Evolutionary conservation across 805 yeast genomes (phyloP).

Genomic region (Metschnikowia cubensis): DNA sequence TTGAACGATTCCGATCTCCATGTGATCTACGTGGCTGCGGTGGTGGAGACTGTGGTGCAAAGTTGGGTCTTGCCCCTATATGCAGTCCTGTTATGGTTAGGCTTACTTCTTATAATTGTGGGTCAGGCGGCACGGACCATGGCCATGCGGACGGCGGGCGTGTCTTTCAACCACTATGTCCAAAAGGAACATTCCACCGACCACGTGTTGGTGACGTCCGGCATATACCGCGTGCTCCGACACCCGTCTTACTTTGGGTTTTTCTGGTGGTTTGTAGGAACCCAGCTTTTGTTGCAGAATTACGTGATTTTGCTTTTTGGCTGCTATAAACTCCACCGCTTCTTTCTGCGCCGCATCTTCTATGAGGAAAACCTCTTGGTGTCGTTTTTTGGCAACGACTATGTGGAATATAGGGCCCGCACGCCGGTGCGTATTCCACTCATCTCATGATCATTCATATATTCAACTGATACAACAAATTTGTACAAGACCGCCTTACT

Average conservation of each 20-base stretch:
- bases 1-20: constrained; percentile 30
- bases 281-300: constrained; percentile 69
- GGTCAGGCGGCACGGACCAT: constrained; percentile 70
- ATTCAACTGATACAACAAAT: background rate
- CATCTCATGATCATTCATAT: constrained; percentile 9
- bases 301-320: constrained; percentile 57
- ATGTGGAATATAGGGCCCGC: constrained; percentile 45
- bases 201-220: constrained; percentile 70
- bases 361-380: constrained; percentile 68
- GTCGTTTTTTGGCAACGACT: constrained; percentile 68
- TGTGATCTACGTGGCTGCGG: constrained; percentile 17
- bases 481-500: too few relatives aligned
- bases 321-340: constrained; percentile 53
- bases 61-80: constrained; percentile 1
- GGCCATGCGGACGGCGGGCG: constrained; percentile 87
- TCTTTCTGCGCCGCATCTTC: constrained; percentile 63
- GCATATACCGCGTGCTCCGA: constrained; percentile 62
- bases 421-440: constrained; percentile 68
- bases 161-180: constrained; percentile 79
- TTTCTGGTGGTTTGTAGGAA: constrained; percentile 89
- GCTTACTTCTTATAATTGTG: constrained; percentile 41
- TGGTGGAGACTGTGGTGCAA: constrained; percentile 13
- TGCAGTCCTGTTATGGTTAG: constrained; percentile 26
- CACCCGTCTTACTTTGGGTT: constrained; percentile 94
- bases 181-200: constrained; percentile 46